Base-by-base conservation (phyloP, 169 alveolate genomes). In the Plasmodium relictum region DNA sequence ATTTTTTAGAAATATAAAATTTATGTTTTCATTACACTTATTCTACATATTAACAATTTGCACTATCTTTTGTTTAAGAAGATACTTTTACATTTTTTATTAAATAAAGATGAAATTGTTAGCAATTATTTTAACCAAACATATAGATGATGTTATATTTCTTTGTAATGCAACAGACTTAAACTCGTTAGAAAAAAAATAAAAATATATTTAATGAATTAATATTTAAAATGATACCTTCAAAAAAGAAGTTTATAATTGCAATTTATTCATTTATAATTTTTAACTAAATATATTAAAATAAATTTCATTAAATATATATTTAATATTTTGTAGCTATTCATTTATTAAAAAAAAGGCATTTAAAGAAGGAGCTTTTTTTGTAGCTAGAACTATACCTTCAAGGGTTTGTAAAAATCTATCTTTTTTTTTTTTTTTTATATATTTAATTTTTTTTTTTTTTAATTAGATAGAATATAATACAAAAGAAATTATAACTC, bases 351-450 rank as follows among this genome's bases (percentile, higher is more conserved):
- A 85, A 70, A 85, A 69, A 72, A 85, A 70, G 76, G 87, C 92
- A 31, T 85, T 85, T 50, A 85, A 85, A 85, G 92, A 85, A 70
- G 92, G 76, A 16, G 78, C 78, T 5, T 70, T 85, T 56, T 85
- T 85, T 71, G 73, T 85, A 16, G 92, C 92, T 10, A 85, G 92
- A 72, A 85, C 92, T 7, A 12, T 85, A 69, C 92, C 92, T 5
- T 69, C 92, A 37, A 70, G 92, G 92, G 92, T 85, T 85, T 41
- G 92, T 22, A 58, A 20, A 69, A 54, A 72, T 16, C 44, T 42
- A 16, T 18, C 14, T 78, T 48, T n/a, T 69, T 69, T 52, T 42
- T 56, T 20, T 69, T 6, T 0, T 62, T 42, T 9, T 9, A 22
- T 63, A 1, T 31, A 2, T 31, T 31, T 31, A 31, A 2, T 31